Conservation (phyloP, 768 basidiomycete genomes). For the Boletus tylopilopsis region DNA sequence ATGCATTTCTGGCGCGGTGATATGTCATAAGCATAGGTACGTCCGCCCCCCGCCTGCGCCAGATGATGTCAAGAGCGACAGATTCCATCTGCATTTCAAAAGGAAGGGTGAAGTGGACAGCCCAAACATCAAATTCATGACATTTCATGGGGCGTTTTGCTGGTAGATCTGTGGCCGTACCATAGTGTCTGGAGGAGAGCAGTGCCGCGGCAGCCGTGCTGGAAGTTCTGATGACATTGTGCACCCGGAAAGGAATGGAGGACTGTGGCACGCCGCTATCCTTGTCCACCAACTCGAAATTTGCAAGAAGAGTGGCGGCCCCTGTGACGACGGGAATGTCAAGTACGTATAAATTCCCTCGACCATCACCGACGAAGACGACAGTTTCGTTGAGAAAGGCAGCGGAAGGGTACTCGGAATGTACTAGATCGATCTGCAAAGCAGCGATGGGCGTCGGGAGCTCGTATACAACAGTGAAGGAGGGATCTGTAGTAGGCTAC, state of each 20-base stretch:
- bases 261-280: slow-evolving; percentile 20
- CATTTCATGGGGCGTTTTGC: slow-evolving; percentile 24
- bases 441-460: slow-evolving; percentile 52
- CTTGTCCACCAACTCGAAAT: slow-evolving; percentile 41
- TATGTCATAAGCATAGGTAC: slow-evolving; percentile 62
- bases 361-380: slow-evolving; percentile 65
- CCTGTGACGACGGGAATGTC: slow-evolving; percentile 37
- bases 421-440: slow-evolving; percentile 36
- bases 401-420: slow-evolving; percentile 74
- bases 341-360: slow-evolving; percentile 63
- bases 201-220: slow-evolving; percentile 43
- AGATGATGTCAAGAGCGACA: slow-evolving; percentile 49
- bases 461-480: slow-evolving; percentile 55
- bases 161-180: slow-evolving; percentile 19
- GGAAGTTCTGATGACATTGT: slow-evolving; percentile 34
- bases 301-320: slow-evolving; percentile 45
- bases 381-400: slow-evolving; percentile 48
- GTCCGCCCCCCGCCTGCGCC: slow-evolving; percentile 66
- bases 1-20: slow-evolving; percentile 40
- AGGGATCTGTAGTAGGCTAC: slow-evolving; percentile 51
- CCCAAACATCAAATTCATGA: slow-evolving; percentile 65
- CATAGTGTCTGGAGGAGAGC: slow-evolving; percentile 58
- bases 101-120: slow-evolving; percentile 47
- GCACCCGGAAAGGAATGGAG: slow-evolving; percentile 37
- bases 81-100: slow-evolving; percentile 31